Base-by-base conservation (phyloP, 2,329 filamentous ascomycete species). In the Pseudogymnoascus sp. region DNA sequence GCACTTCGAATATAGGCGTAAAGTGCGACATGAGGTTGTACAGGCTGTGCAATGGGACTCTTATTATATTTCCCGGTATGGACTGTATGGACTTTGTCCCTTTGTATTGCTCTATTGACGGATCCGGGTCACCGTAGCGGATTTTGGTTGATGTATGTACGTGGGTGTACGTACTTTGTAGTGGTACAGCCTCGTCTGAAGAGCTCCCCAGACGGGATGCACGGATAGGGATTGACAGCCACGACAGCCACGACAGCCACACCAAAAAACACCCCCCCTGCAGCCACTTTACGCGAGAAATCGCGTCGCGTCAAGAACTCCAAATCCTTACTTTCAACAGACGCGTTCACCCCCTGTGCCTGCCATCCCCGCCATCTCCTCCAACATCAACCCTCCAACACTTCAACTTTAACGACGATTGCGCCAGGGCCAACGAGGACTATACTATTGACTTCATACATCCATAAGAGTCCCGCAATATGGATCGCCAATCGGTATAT, bases 401-500 rank as follows among this genome's bases (percentile, higher is more conserved):
- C 45, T 12, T 55, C 45, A 55, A 33, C 45, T 33, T 30, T 12
- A 55, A 55, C 25, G 25, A 55, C 25, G 3, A 33, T 30, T 55
- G 45, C 25, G 45, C 25, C 25, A 12, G 45, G 25, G n/a, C n/a
- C 45, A 33, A 19, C 45, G 45, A 55, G 25, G 45, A 33, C 25
- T 55, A 55, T 33, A 33, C 25, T 19, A 33, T 60, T 33, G 38
- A 60, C 16, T 45, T 45, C 23, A 60, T 45, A 42, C 59, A 2
- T 42, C 28, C 23, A 42, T 60, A 42, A 60, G 36, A 45, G 59
- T 28, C 45, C 45, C 4, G 45, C 45, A 55, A 55, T 55, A 55
- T 96, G 91, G 93, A 99, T 82, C 84, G 88, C 71, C 89, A 91
- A 78, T 92, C 91, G 66, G 86, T 92, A 60, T 97, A 92, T 76